phyloP scores from a whole-genome alignment of 805 yeast genomes.

The Grigorovia transvaalensis region DNA sequence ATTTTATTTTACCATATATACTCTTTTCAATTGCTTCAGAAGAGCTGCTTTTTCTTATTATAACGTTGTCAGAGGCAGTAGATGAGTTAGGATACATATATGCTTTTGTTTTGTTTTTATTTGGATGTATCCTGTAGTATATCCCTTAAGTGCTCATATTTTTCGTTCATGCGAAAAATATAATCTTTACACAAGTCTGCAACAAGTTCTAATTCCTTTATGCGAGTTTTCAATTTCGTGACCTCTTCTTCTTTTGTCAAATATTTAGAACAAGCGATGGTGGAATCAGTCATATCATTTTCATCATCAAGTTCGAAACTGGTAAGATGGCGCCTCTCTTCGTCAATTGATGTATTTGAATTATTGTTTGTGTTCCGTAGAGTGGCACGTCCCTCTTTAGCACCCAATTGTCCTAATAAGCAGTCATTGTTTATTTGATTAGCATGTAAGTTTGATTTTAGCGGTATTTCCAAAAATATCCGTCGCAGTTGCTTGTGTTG shows the following conservation, averaged over 20 bases:
- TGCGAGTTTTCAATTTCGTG: slow-evolving; percentile 54
- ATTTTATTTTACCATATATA: too few species aligned
- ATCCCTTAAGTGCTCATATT: slow-evolving; percentile 11
- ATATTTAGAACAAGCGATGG: slow-evolving; percentile 3
- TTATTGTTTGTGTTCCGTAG: too few species aligned
- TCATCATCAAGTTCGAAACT: background rate
- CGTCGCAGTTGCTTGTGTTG: background rate
- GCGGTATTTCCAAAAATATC: too few species aligned
- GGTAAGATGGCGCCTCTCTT: background rate
- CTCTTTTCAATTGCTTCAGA: too few species aligned
- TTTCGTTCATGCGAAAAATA: slow-evolving; percentile 62
- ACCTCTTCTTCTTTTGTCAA: slow-evolving; percentile 24
- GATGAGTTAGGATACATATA: too few species aligned
- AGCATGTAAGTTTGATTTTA: background rate
- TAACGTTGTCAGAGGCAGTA: too few species aligned
- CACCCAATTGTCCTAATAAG: background rate
- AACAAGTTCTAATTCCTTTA: slow-evolving; percentile 80
- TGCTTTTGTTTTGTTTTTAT: too few species aligned
- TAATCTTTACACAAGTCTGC: slow-evolving; percentile 78
- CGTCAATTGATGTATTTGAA: background rate
- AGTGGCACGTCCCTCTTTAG: background rate
- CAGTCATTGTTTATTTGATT: background rate
- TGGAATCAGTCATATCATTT: background rate
- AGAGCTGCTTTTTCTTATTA: too few species aligned
- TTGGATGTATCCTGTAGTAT: background rate